Evolutionary conservation across 177 flowering plant species (phyloP).

Genomic region (Tripterygium wilfordii): DNA sequence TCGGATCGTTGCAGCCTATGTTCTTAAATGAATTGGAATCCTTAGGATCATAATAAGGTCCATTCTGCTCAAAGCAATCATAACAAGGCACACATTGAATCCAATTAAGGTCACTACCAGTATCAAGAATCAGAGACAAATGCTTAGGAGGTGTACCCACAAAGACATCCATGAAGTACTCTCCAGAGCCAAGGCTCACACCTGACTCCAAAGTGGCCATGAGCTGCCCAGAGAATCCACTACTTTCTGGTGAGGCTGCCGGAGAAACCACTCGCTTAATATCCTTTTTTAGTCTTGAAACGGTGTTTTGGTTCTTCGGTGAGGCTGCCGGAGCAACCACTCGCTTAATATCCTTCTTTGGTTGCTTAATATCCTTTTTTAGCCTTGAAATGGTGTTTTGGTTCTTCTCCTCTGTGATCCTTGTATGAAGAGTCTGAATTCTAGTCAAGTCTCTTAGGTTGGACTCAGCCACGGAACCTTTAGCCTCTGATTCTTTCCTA

Average conservation of each 20-base stretch:
- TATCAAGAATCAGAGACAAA: slow-evolving; percentile 76
- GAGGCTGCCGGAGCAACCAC: slow-evolving; percentile 18
- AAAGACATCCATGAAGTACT: slow-evolving; percentile 96
- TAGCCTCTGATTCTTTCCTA: slow-evolving; percentile 11
- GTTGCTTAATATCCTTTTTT: slow-evolving; percentile 3
- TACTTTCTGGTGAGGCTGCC: slow-evolving; percentile 26
- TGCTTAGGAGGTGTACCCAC: slow-evolving; percentile 92
- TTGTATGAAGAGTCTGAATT: slow-evolving; percentile 57
- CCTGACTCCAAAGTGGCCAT: slow-evolving; percentile 86
- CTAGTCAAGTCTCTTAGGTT: slow-evolving; percentile 49
- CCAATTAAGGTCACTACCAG: slow-evolving; percentile 98
- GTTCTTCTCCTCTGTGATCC: slow-evolving; percentile 66
- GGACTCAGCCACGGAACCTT: slow-evolving; percentile 39
- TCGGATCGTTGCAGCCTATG: slow-evolving; percentile 61
- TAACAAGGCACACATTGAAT: slow-evolving; percentile 83
- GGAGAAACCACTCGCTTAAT: slow-evolving; percentile 9
- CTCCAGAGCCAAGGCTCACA: slow-evolving; percentile 86
- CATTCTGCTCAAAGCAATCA: slow-evolving; percentile 83
- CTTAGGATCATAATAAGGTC: slow-evolving; percentile 68
- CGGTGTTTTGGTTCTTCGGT: slow-evolving; percentile 13
- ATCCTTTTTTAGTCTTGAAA: slow-evolving; percentile 21
- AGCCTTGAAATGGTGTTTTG: slow-evolving; percentile 38
- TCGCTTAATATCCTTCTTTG: slow-evolving; percentile 1
- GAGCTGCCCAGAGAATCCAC: slow-evolving; percentile 32
- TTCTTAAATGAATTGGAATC: slow-evolving; percentile 48